These are phyloP conservation scores for Paramecium primaurelia DNA, from an alignment of 73 alveolate species.

Conservation along the genomic window DNA sequence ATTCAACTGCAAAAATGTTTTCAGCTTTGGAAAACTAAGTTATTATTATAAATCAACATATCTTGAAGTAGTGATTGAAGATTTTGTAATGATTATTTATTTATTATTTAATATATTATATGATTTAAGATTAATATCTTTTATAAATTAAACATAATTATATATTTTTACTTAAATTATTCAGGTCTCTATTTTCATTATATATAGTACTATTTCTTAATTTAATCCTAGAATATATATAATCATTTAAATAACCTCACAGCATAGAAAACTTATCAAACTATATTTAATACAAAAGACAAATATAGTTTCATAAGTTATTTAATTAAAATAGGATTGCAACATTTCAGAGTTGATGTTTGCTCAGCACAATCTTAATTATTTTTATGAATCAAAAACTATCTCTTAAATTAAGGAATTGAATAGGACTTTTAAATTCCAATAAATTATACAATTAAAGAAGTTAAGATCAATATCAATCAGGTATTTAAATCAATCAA, in stretches of 20 bases:
- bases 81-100: not conserved
- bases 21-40: not conserved
- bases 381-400: too few species aligned
- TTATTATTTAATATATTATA: not conserved
- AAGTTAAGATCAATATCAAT: too few species aligned
- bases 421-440: too few species aligned
- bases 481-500: not conserved
- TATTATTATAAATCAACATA: not conserved
- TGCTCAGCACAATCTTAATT: too few species aligned
- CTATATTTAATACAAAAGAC: too few species aligned
- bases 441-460: too few species aligned
- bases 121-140: not conserved
- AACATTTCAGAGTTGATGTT: too few species aligned
- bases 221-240: not conserved
- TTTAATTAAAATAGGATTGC: too few species aligned
- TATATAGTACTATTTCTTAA: not conserved
- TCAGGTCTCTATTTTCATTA: not conserved
- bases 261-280: too few species aligned
- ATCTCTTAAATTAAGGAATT: too few species aligned
- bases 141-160: not conserved
- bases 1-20: not conserved
- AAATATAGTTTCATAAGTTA: too few species aligned
- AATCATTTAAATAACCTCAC: not conserved
- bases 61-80: slow-evolving; percentile 9
- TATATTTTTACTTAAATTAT: not conserved